Evolutionary conservation across 148 eudicot genomes (phyloP).

Genomic region (Salicornia ramosissima): DNA sequence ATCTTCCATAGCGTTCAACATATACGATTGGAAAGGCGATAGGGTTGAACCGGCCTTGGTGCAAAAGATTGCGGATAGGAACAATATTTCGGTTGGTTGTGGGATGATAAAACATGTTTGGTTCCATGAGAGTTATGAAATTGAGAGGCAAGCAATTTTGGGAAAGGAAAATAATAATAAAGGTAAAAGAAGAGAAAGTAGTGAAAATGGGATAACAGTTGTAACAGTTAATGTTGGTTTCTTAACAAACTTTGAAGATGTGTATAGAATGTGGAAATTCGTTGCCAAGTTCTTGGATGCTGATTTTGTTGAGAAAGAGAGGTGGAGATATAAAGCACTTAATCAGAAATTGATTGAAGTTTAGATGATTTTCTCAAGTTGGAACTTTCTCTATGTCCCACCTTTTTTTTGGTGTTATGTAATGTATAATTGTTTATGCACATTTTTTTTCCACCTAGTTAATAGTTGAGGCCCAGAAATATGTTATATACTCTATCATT

Average conservation of each 20-base stretch:
- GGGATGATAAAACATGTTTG: conserved; percentile 47
- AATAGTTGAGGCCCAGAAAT: no score
- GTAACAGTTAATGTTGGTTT: conserved; percentile 48
- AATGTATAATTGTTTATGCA: no score
- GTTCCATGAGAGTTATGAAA: conserved; percentile 44
- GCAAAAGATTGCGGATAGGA: conserved; percentile 66
- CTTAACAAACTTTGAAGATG: conserved; percentile 71
- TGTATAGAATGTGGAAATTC: conserved; percentile 68
- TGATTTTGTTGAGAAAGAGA: conserved; percentile 76
- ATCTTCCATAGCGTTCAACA: conserved; percentile 52
- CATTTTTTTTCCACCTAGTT: no score
- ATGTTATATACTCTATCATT: no score
- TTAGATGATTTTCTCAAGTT: conserved; percentile 8
- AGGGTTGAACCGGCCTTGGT: conserved; percentile 59
- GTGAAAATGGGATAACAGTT: conserved; percentile 33
- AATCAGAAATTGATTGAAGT: conserved; percentile 62
- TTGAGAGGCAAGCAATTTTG: conserved; percentile 23
- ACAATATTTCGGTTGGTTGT: conserved; percentile 52
- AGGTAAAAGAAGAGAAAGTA: conserved; percentile 21
- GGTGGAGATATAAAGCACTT: conserved; percentile 75
- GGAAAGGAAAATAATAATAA: conserved; percentile 15
- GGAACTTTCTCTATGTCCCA: not conserved
- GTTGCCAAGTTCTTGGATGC: conserved; percentile 76
- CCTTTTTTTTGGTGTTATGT: no score
- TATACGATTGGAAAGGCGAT: conserved; percentile 75